Conservation (phyloP, 306 rosid genomes). For the Herpetospermum pedunculosum region DNA sequence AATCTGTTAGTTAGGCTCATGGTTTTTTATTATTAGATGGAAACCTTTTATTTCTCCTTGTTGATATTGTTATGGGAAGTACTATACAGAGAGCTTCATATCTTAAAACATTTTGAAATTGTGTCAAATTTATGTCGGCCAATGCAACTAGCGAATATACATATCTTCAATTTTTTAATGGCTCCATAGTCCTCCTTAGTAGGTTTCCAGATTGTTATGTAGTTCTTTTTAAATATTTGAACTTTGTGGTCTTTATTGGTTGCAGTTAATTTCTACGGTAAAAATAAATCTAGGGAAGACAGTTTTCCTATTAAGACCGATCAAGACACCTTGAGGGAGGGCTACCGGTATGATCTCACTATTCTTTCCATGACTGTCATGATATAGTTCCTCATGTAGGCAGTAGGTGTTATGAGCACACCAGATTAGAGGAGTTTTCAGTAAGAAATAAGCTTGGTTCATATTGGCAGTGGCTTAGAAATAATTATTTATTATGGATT, state of each 20-base stretch:
- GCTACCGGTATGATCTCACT: constrained; percentile 47
- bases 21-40: neutral
- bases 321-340: constrained; percentile 82
- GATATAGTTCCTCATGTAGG: neutral
- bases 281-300: constrained; percentile 32
- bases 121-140: neutral
- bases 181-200: neutral
- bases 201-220: neutral
- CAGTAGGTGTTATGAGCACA: neutral
- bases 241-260: constrained; percentile 14
- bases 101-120: neutral
- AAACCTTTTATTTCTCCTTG: neutral
- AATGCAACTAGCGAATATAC: neutral
- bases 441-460: neutral
- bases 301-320: constrained; percentile 78
- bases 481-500: neutral
- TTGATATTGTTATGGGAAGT: neutral
- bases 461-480: neutral
- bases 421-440: neutral
- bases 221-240: neutral
- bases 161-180: neutral
- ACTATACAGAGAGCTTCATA: neutral
- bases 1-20: neutral
- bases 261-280: constrained; percentile 65
- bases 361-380: neutral